phyloP scores from a whole-genome alignment of 2,329 filamentous ascomycete genomes.

The Bipolaris gigantea region DNA sequence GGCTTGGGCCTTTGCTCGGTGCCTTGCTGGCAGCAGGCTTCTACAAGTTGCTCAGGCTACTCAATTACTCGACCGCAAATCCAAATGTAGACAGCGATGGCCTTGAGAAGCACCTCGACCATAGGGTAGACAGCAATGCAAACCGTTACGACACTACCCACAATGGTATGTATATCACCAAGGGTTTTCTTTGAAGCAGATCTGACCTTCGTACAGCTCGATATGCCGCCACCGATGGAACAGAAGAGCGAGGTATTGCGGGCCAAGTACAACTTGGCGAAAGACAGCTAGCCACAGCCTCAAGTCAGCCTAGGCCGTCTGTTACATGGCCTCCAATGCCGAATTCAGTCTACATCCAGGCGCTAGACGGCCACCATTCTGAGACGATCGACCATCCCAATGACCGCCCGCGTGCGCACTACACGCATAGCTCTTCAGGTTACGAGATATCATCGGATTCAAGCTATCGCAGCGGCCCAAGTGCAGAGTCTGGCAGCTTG shows the following conservation, averaged over 20 bases:
- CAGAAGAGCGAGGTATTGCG: conserved; percentile 31
- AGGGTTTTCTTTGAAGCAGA: not conserved
- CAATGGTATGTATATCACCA: not conserved
- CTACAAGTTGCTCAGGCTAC: conserved; percentile 53
- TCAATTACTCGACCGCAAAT: conserved; percentile 56
- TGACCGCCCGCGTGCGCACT: conserved; percentile 27
- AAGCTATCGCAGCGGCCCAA: conserved; percentile 33
- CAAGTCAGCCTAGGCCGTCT: conserved; percentile 6
- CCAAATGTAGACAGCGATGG: conserved; percentile 53
- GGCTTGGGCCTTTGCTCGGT: conserved; percentile 53
- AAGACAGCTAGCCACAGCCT: conserved; percentile 1
- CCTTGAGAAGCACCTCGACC: conserved; percentile 37
- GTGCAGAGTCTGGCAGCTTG: conserved; percentile 31
- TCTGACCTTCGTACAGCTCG: conserved; percentile 26
- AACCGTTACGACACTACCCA: not conserved
- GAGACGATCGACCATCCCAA: conserved; percentile 26
- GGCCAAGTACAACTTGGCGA: conserved; percentile 15
- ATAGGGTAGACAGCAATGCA: not conserved
- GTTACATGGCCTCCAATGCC: conserved; percentile 19
- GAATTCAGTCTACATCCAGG: conserved; percentile 22
- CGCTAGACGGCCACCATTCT: conserved; percentile 35
- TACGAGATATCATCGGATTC: conserved; percentile 23
- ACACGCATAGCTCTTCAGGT: conserved; percentile 21
- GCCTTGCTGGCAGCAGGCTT: conserved; percentile 52
- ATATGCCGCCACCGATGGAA: conserved; percentile 30